Base-by-base conservation (phyloP, 176 grass and related monocot genomes). In the Musa troglodytarum region DNA sequence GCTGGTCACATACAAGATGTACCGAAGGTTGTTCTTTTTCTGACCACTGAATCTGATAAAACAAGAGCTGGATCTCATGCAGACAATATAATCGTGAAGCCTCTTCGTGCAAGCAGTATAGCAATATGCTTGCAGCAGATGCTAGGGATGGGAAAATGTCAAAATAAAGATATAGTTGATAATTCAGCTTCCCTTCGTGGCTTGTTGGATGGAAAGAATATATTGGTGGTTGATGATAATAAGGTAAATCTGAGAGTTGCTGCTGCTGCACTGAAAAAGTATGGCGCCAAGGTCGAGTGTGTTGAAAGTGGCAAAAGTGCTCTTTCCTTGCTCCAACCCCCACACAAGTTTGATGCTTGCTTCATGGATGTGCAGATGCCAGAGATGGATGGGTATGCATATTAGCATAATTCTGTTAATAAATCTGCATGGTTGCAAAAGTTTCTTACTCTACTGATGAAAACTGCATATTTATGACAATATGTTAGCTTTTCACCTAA, bases 301-400 rank as follows among this genome's bases (percentile, higher is more conserved):
- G 91, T 94, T 79, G 88, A 99, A 51, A 88, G 85, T 77, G 96
- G 88, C 19, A 99, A 92, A 89, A 83, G 89, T 84, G 91, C 96
- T 67, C 88, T 99, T 68, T 54, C 85, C 11, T 87, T 86, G 77
- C 81, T 99, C 25, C 96, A 95, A 83, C 53, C 85, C 24, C 91
- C 96, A 1, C 81, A 92, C 68, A 91, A 92, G 59, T 95, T 88
- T 77, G 88, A 99, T 86, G 86, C 92, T n/a, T 99, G 96, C 71
- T 90, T 99, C 61, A 99, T 99, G 96, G 96, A 99, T 85, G 84
- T 99, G 82, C 96, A 99, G 77, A 99, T 99, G 96, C 96, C 96
- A 17, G 96, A 94, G 84, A 99, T 99, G 96, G 91, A 99, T 57
- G 96, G 96, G 96, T 99, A 86, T 78, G 90, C 72, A 76, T 86